These are phyloP conservation scores for Cymbopogon citratus DNA, from an alignment of 176 grass and related monocot genomes.

Conservation along the genomic window DNA sequence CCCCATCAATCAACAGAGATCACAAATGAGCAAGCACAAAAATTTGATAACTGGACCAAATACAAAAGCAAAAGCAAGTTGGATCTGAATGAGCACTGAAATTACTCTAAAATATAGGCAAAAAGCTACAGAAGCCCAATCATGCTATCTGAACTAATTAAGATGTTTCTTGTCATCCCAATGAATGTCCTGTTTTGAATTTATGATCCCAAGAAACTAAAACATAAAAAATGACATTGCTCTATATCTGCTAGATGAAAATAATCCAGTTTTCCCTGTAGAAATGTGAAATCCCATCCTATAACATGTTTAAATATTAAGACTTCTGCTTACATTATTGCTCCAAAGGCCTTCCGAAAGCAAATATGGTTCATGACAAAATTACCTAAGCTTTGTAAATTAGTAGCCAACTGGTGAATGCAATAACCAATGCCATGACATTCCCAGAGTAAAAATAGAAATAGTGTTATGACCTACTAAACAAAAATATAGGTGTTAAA, in stretches of 20 bases:
- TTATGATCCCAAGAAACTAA: neutral
- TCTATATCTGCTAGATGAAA: neutral
- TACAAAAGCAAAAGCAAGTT: slow-evolving; percentile 6
- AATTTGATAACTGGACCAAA: slow-evolving; percentile 7
- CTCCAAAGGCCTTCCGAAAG: neutral
- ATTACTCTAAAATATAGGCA: neutral
- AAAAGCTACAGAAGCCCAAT: neutral
- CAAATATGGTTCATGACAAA: neutral
- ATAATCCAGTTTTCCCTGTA: slow-evolving; percentile 7
- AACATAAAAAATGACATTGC: neutral
- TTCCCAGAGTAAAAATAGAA: neutral
- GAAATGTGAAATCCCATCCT: neutral
- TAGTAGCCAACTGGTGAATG: neutral
- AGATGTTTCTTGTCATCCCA: neutral
- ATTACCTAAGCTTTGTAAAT: neutral
- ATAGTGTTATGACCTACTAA: neutral
- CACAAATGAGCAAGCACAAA: neutral
- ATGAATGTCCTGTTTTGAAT: neutral
- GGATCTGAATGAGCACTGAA: slow-evolving; percentile 3
- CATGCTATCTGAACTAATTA: neutral
- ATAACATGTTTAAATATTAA: neutral
- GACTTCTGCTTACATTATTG: neutral
- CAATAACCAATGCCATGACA: neutral
- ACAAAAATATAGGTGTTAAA: neutral
- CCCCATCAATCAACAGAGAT: neutral